A percentile compares a stretch with the other conserved stretches of the same genome.
phyloP scores from a whole-genome alignment of 2,329 filamentous ascomycete genomes.

The Periconia sp. region DNA sequence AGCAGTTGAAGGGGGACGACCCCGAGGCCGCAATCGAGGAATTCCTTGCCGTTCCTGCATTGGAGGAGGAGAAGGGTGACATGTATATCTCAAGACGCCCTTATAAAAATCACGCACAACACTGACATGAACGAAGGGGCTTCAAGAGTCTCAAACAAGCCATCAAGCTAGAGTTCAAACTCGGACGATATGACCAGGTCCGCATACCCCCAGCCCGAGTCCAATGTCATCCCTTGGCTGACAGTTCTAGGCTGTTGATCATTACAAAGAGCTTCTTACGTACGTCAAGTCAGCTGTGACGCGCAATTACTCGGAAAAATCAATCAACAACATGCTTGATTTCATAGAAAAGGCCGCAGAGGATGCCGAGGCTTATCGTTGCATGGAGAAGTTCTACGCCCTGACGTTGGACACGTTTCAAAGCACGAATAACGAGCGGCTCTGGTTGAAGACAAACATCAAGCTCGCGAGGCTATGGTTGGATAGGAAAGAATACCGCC shows the following conservation, averaged over 20 bases:
- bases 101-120: constrained; percentile 2
- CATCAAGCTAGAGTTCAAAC: constrained; percentile 93
- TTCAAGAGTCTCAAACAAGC: constrained; percentile 98
- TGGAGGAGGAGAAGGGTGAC: constrained; percentile 91
- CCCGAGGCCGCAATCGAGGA: constrained; percentile 88
- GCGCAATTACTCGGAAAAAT: constrained; percentile 97
- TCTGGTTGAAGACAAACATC: constrained; percentile 98
- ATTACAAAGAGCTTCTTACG: constrained; percentile 92
- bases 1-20: constrained; percentile 87
- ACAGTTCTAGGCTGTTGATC: constrained; percentile 71
- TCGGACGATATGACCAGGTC: constrained; percentile 85
- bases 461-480: constrained; percentile 91
- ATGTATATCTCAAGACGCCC: constrained; percentile 59
- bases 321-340: constrained; percentile 98
- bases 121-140: constrained; percentile 55
- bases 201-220: background rate
- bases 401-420: constrained; percentile 93
- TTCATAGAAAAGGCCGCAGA: constrained; percentile 90
- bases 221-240: constrained; percentile 16
- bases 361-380: constrained; percentile 69
- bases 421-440: constrained; percentile 92
- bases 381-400: constrained; percentile 95
- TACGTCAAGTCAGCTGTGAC: constrained; percentile 98
- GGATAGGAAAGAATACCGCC: constrained; percentile 83
- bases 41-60: constrained; percentile 81